Base-by-base conservation (phyloP, 2,329 filamentous ascomycete species). In the Fusarium cicatricum region DNA sequence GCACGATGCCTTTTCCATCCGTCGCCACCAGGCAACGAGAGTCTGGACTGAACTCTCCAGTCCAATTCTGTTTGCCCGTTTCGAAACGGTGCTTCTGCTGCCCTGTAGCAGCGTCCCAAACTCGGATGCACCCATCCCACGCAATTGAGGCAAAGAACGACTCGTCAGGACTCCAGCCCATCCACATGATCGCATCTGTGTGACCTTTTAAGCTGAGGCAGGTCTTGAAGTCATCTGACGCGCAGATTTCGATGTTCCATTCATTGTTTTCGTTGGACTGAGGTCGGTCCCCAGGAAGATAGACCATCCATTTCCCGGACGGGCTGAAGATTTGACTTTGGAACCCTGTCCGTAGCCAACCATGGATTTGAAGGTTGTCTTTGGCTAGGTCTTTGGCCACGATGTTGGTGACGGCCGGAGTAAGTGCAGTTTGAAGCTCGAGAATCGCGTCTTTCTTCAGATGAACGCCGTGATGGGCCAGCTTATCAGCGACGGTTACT, bases 111-210 rank as follows among this genome's bases (percentile, higher is more conserved):
- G 53, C 36, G 26, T 59, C 40, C 58, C 53, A 61, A 11, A 62
- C 37, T 14, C 58, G 53, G 31, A 62, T 59, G 1, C 33, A 37
- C 2, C 42, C 4, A 14, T 55, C 58, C 32, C 54, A 61, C 12
- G 58, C 37, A 4, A 62, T 33, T 10, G 58, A 62, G 31, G 58
- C 58, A 26, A 61, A 50, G 4, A 55, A 12, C 0, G 33, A 37
- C 12, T 62, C 58, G 14, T 62, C 53, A 2, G 23, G n/a, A 14
- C 34, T 59, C 58, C 58, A 61, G 2, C 58, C 58, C 11, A n/a
- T 15, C 58, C 58, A 61, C 40, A 43, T 50, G 14, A 61, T 33
- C 4, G 37, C 12, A 19, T 61, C 58, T 0, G 43, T 55, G 14
- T 62, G 53, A 0, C 36, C 58, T 15, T 43, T 19, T 5, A 62